A percentile compares a stretch with the other conserved stretches of the same genome.
phyloP scores from a whole-genome alignment of 1,139 yeast genomes.

The Geotrichum histeridarum region DNA sequence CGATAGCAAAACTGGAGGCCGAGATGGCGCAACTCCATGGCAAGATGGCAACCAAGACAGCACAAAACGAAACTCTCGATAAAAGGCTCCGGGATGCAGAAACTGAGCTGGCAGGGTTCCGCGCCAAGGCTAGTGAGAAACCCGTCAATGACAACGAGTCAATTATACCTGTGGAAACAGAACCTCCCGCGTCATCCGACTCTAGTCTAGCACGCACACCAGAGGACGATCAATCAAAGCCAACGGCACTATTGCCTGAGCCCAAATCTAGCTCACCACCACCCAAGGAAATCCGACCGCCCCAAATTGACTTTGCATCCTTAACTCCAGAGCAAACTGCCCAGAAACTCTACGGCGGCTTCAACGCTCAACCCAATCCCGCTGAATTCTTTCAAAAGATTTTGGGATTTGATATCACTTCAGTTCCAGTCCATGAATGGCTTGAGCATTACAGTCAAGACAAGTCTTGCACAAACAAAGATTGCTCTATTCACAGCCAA shows the following conservation, averaged over 20 bases:
- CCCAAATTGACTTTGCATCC: too few species aligned
- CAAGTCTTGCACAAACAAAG: constrained; percentile 6
- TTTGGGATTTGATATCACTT: constrained; percentile 23
- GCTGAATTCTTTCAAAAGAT: constrained; percentile 18
- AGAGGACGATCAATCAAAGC: too few species aligned
- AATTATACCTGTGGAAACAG: too few species aligned
- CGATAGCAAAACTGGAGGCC: constrained; percentile 11
- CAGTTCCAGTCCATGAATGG: constrained; percentile 18
- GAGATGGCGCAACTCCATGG: neutral
- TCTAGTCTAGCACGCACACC: too few species aligned
- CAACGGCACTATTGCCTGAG: too few species aligned
- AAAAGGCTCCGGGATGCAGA: neutral
- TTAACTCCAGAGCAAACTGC: too few species aligned
- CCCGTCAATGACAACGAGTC: too few species aligned
- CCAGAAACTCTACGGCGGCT: neutral
- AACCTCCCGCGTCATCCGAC: too few species aligned
- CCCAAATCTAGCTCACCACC: too few species aligned
- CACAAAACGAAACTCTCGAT: neutral
- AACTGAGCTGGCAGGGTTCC: neutral
- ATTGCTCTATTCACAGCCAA: constrained; percentile 17
- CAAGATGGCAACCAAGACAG: too few species aligned
- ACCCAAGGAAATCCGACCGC: too few species aligned
- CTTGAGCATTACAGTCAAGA: constrained; percentile 10
- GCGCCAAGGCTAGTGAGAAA: too few species aligned
- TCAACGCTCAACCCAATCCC: neutral